Conservation (phyloP, 306 rosid genomes). For the Cercis canadensis region DNA sequence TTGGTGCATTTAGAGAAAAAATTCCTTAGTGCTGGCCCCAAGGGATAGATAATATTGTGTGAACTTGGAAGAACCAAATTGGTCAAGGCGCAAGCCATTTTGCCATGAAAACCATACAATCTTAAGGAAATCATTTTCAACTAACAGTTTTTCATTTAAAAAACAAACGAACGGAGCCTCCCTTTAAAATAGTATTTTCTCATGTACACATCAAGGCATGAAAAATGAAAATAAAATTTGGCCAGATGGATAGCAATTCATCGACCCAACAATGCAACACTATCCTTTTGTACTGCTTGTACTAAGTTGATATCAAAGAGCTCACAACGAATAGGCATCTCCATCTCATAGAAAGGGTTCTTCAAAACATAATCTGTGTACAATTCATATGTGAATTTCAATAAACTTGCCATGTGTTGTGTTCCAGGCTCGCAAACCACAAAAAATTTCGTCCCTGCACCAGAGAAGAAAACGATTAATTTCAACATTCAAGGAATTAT, state of each 20-base stretch:
- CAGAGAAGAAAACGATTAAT: slow-evolving; percentile 22
- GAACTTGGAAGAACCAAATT: too few relatives aligned
- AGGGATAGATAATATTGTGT: too few relatives aligned
- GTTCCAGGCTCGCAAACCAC: slow-evolving; percentile 87
- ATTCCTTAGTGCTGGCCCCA: too few relatives aligned
- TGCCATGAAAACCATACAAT: too few relatives aligned
- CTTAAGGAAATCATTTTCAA: too few relatives aligned
- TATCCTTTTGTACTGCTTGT: slow-evolving; percentile 86
- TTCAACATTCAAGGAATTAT: slow-evolving; percentile 7
- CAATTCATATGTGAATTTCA: slow-evolving; percentile 75
- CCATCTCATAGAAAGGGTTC: slow-evolving; percentile 98
- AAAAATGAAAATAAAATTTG: not conserved
- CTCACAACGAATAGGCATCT: slow-evolving; percentile 97
- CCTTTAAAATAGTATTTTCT: too few relatives aligned
- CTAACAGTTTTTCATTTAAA: too few relatives aligned
- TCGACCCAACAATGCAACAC: slow-evolving; percentile 76
- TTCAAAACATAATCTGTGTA: slow-evolving; percentile 90
- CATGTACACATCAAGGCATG: slow-evolving; percentile 15
- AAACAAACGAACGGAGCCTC: too few relatives aligned
- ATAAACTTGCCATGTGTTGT: slow-evolving; percentile 76
- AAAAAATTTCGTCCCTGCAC: slow-evolving; percentile 83
- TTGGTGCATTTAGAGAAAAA: too few relatives aligned
- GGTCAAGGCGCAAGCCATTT: too few relatives aligned
- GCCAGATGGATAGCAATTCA: slow-evolving; percentile 34
- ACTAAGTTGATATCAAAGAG: slow-evolving; percentile 81